Evolutionary conservation across 495 filamentous ascomycete species (phyloP).

Genomic region (Penicillium atrosanguineum): DNA sequence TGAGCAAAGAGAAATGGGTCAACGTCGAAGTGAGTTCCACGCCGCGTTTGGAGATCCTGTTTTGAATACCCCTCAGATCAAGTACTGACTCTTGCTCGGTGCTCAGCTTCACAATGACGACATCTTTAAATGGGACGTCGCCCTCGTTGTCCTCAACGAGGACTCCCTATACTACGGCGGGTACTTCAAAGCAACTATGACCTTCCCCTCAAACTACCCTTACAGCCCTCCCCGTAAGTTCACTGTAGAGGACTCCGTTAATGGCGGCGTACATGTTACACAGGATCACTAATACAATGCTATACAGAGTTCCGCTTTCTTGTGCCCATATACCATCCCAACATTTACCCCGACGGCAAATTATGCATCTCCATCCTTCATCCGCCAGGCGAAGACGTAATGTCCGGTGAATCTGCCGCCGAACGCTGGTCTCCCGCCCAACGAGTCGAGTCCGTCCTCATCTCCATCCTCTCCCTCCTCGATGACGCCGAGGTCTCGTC

Average conservation of each 20-base stretch:
- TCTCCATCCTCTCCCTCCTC: constrained; percentile 88
- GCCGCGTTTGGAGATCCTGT: not conserved
- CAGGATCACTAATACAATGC: not conserved
- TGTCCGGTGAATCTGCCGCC: constrained; percentile 81
- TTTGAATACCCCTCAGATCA: not conserved
- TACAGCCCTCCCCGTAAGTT: constrained; percentile 71
- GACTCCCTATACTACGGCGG: constrained; percentile 89
- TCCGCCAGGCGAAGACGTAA: constrained; percentile 83
- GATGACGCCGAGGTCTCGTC: constrained; percentile 92
- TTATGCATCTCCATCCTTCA: constrained; percentile 98
- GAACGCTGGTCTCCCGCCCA: constrained; percentile 95
- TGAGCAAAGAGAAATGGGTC: constrained; percentile 89
- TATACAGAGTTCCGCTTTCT: constrained; percentile 73
- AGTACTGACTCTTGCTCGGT: not conserved
- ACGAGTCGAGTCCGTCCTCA: constrained; percentile 88
- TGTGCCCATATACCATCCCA: constrained; percentile 83
- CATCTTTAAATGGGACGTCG: constrained; percentile 83
- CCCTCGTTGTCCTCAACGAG: constrained; percentile 85
- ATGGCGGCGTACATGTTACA: not conserved
- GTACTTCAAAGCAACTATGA: constrained; percentile 88
- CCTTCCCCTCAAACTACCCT: constrained; percentile 86
- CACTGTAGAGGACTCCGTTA: not conserved
- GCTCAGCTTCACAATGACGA: constrained; percentile 63
- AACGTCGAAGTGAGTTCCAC: constrained; percentile 67
- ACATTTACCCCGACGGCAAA: constrained; percentile 85